Conservation (phyloP, 2,329 filamentous ascomycete species). For the Didymella segeticola region DNA sequence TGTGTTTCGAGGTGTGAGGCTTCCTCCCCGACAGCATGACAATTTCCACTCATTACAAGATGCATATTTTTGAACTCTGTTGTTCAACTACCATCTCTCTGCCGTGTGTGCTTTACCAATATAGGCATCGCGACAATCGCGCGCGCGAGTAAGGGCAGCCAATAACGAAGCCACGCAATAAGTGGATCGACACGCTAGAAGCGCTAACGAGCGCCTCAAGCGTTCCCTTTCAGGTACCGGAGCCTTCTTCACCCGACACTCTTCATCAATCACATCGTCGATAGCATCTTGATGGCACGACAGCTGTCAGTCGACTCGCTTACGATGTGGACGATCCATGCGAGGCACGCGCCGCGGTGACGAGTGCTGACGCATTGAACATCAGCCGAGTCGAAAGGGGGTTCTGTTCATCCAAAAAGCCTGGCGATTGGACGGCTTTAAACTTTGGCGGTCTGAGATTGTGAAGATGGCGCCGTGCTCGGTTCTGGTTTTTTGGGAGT, state of each 20-base stretch:
- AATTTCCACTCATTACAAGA: conserved; percentile 10
- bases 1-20: not conserved
- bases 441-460: conserved; percentile 19
- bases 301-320: conserved; percentile 11
- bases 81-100: conserved; percentile 6
- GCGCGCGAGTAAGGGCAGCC: conserved; percentile 11
- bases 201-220: conserved; percentile 23
- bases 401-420: not conserved
- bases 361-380: conserved; percentile 14
- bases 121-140: not conserved
- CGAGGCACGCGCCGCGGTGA: conserved; percentile 3
- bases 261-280: conserved; percentile 15
- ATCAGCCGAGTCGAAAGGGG: conserved; percentile 13
- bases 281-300: not conserved
- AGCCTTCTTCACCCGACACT: not conserved
- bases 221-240: conserved; percentile 10
- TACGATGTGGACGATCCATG: conserved; percentile 5
- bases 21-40: not conserved
- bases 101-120: conserved; percentile 4
- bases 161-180: conserved; percentile 24
- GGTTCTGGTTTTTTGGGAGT: conserved; percentile 18
- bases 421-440: not conserved
- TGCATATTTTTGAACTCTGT: conserved; percentile 12
- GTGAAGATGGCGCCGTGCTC: conserved; percentile 12
- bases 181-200: conserved; percentile 14